Evolutionary conservation across 768 basidiomycete species (phyloP).

Genomic region (Myochromella boudieri): DNA sequence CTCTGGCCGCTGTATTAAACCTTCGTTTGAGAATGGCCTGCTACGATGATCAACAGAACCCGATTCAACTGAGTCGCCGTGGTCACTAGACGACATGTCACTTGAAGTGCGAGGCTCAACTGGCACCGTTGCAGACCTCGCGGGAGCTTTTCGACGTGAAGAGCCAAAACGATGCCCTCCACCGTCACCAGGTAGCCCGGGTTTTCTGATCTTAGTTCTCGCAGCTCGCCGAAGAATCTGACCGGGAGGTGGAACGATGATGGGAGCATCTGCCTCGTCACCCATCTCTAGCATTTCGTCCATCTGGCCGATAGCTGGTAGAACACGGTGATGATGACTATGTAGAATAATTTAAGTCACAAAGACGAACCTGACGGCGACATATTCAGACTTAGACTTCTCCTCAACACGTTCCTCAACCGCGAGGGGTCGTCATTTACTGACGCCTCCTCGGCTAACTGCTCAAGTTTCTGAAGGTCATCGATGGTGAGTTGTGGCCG

Average conservation of each 20-base stretch:
- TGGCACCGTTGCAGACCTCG: constrained; percentile 25
- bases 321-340: constrained; percentile 15
- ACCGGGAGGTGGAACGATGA: constrained; percentile 85
- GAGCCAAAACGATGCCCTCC: constrained; percentile 81
- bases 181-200: constrained; percentile 70
- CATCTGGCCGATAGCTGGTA: constrained; percentile 63
- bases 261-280: constrained; percentile 88
- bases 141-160: constrained; percentile 35
- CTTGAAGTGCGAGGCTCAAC: constrained; percentile 61
- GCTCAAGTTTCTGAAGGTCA: constrained; percentile 93
- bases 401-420: constrained; percentile 75
- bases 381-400: constrained; percentile 86
- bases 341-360: constrained; percentile 8
- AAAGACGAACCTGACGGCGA: constrained; percentile 76
- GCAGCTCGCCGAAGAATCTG: constrained; percentile 90
- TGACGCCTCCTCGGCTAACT: constrained; percentile 88
- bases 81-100: constrained; percentile 72
- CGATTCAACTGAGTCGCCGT: constrained; percentile 50
- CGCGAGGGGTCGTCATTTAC: constrained; percentile 78
- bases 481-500: constrained; percentile 89
- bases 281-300: constrained; percentile 65
- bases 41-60: constrained; percentile 31
- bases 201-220: constrained; percentile 94
- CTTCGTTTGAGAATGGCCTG: constrained; percentile 49
- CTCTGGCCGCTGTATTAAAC: constrained; percentile 51